Evolutionary conservation across 495 filamentous ascomycete genomes (phyloP).

Genomic region (Staphylotrichum tortipilum): DNA sequence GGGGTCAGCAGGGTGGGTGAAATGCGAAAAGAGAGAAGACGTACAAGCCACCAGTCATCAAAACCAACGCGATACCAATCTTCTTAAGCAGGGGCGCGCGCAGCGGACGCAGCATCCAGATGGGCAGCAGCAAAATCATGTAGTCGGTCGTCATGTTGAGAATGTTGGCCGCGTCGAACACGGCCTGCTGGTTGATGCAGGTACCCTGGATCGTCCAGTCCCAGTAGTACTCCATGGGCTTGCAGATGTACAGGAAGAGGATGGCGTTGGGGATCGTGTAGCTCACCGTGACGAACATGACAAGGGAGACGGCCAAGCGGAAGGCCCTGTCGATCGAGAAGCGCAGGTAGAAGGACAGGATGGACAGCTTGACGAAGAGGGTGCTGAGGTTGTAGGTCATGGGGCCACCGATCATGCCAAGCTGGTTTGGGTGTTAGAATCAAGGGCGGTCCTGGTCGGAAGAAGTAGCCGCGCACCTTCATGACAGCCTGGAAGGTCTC

Average conservation of each 20-base stretch:
- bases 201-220: slow-evolving; percentile 13
- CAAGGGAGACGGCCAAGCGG: slow-evolving; percentile 17
- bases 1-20: neutral
- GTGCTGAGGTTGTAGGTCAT: slow-evolving; percentile 20
- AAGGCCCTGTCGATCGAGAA: slow-evolving; percentile 17
- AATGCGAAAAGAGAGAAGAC: neutral
- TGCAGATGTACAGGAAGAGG: slow-evolving; percentile 18
- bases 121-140: slow-evolving; percentile 16
- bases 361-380: slow-evolving; percentile 26
- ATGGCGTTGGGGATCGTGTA: slow-evolving; percentile 19
- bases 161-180: slow-evolving; percentile 9
- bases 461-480: neutral
- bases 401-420: slow-evolving; percentile 17
- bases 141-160: slow-evolving; percentile 20
- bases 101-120: slow-evolving; percentile 19
- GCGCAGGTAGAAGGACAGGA: slow-evolving; percentile 24
- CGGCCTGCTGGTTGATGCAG: slow-evolving; percentile 11
- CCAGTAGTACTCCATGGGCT: slow-evolving; percentile 20
- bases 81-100: slow-evolving; percentile 11
- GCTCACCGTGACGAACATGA: slow-evolving; percentile 18
- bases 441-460: neutral
- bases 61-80: slow-evolving; percentile 17
- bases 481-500: neutral
- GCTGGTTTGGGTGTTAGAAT: slow-evolving; percentile 2
- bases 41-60: slow-evolving; percentile 27